These are phyloP conservation scores for Cucurbita pepo DNA, from an alignment of 306 rosid genomes.

Conservation along the genomic window DNA sequence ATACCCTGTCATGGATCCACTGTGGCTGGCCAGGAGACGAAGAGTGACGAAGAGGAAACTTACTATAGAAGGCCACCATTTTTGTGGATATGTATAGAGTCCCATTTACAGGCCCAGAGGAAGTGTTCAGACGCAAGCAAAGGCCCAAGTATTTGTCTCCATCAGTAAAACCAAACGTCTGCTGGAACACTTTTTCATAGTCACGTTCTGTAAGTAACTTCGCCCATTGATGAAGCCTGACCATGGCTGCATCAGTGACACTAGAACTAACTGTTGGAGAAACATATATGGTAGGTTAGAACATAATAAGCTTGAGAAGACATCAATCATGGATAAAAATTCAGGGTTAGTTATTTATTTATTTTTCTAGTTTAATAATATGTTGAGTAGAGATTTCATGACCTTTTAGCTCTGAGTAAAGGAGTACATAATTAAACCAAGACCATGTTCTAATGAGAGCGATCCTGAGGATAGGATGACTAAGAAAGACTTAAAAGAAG, in stretches of 20 bases:
- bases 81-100: conserved; percentile 40
- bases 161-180: conserved; percentile 27
- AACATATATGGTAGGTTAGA: background rate
- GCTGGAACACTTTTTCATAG: conserved; percentile 34
- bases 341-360: background rate
- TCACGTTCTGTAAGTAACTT: conserved; percentile 52
- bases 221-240: conserved; percentile 50
- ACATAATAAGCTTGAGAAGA: background rate
- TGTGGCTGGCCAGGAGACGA: conserved; percentile 29
- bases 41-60: conserved; percentile 30
- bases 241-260: conserved; percentile 55
- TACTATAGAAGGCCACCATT: conserved; percentile 71
- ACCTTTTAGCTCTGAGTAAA: too few species aligned
- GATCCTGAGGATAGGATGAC: too few species aligned
- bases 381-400: background rate
- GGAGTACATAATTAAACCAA: too few species aligned
- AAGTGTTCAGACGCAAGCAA: conserved; percentile 52
- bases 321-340: background rate
- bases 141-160: conserved; percentile 52
- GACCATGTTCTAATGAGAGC: too few species aligned
- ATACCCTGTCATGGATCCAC: conserved; percentile 45
- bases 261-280: conserved; percentile 15
- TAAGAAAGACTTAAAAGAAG: too few species aligned
- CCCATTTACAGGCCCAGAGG: conserved; percentile 54
- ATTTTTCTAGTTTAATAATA: too few species aligned